These are phyloP conservation scores for Hysterium pulicare DNA, from an alignment of 2,329 filamentous ascomycete species.

Conservation along the genomic window DNA sequence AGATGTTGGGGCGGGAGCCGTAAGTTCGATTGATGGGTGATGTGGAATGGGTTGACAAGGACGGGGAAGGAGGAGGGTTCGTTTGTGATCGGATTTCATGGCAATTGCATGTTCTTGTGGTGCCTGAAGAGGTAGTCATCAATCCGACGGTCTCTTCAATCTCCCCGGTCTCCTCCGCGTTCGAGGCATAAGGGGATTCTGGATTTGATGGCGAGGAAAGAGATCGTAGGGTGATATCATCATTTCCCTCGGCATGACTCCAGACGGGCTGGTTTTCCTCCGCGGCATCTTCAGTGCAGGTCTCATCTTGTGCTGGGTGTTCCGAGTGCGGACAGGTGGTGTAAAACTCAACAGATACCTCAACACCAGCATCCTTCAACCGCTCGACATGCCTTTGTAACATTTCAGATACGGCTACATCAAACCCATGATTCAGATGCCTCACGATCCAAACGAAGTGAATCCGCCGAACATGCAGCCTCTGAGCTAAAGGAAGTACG, in stretches of 20 bases:
- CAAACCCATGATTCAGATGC: conserved; percentile 25
- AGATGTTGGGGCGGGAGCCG: conserved; percentile 16
- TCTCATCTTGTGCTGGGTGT: not conserved
- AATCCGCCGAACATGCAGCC: too few species aligned
- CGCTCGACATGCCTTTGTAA: conserved; percentile 11
- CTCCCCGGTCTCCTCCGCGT: too few species aligned
- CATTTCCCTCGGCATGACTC: not conserved
- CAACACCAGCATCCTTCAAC: conserved; percentile 16
- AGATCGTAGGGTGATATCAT: not conserved
- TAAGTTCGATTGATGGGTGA: conserved; percentile 4
- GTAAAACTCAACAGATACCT: conserved; percentile 15
- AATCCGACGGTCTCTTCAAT: not conserved
- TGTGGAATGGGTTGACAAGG: conserved; percentile 9
- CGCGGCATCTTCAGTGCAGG: not conserved
- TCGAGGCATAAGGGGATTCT: too few species aligned
- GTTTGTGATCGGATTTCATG: not conserved
- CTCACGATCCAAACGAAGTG: conserved; percentile 21
- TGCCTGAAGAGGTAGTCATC: not conserved
- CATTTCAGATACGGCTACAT: conserved; percentile 15
- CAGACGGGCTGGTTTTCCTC: not conserved
- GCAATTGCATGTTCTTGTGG: not conserved
- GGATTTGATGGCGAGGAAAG: not conserved
- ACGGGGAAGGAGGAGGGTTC: conserved; percentile 9
- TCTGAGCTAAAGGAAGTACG: conserved; percentile 7
- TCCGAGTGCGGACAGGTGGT: conserved; percentile 17